These are phyloP conservation scores for Trichoderma breve DNA, from an alignment of 2,329 filamentous ascomycete species.

Conservation along the genomic window DNA sequence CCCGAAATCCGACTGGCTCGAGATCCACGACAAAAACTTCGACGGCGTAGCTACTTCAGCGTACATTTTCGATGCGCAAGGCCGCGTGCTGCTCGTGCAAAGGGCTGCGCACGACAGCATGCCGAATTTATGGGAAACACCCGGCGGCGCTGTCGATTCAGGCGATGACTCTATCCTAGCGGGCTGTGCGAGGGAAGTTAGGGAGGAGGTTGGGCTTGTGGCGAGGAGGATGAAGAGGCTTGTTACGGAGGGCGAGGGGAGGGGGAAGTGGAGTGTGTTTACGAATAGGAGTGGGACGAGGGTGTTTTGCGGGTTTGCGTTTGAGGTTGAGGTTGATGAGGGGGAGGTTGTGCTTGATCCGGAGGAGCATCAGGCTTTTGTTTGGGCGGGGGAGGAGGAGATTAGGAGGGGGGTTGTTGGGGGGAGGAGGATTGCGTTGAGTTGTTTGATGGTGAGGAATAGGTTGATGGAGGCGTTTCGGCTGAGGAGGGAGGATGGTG, in stretches of 20 bases:
- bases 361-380: slow-evolving; percentile 42
- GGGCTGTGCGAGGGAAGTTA: slow-evolving; percentile 47
- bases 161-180: slow-evolving; percentile 42
- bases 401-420: slow-evolving; percentile 28
- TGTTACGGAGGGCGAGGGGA: slow-evolving; percentile 29
- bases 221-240: slow-evolving; percentile 31
- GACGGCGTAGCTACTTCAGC: slow-evolving; percentile 35
- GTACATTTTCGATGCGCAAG: slow-evolving; percentile 35
- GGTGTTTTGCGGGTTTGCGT: slow-evolving; percentile 35
- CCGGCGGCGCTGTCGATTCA: slow-evolving; percentile 47
- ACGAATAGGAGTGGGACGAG: slow-evolving; percentile 34
- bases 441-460: slow-evolving; percentile 29
- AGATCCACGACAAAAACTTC: slow-evolving; percentile 23
- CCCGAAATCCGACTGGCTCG: slow-evolving; percentile 12
- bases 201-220: slow-evolving; percentile 46
- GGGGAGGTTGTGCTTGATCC: slow-evolving; percentile 37
- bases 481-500: slow-evolving; percentile 24
- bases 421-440: slow-evolving; percentile 34
- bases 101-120: slow-evolving; percentile 45
- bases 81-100: slow-evolving; percentile 45
- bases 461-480: slow-evolving; percentile 34
- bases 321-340: slow-evolving; percentile 36
- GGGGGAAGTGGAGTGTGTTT: slow-evolving; percentile 31
- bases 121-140: slow-evolving; percentile 48
- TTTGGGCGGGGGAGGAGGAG: slow-evolving; percentile 41